Evolutionary conservation across 768 basidiomycete species (phyloP), one percentile per base, ranked within the genome.

Genomic region (Suillus fuscotomentosus): DNA sequence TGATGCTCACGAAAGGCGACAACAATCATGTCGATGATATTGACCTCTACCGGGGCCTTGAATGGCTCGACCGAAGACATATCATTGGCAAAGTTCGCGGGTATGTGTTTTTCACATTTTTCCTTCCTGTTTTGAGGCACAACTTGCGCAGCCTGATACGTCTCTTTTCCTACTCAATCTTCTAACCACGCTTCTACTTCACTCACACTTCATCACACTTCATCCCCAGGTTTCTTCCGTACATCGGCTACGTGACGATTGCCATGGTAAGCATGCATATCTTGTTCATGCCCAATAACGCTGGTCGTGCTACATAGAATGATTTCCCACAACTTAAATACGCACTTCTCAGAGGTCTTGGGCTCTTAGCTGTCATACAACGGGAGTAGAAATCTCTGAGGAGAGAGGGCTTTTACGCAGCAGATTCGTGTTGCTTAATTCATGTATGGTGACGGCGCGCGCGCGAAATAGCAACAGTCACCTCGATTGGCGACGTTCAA

Each of bases 241-340:
- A 94, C 69, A 84, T 98, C 51, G 96, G 97, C 69, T 99, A 99
- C 73, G 91, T 97, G 39, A 97, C 96, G 8, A 98, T 98, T 67
- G 91, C 92, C 2, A 93, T 98, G 94, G 96, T 96, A 67, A 41
- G 24, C 36, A 20, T 20, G 7, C 24, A 43, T 42, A 17, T 51
- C 24, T n/a, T 0, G 31, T 56, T 6, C 55, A 71, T 17, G 27
- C 9, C n/a, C 53, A 27, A 62, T 34, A 15, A 43, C 48, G 56
- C 43, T 48, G 55, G 55, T 64, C 61, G 55, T 67, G 60, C 43
- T 67, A n/a, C 63, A 31, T 65, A 94, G 95, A 97, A 97, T 70
- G 95, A 97, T 79, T 96, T 94, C 75, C 95, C 96, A 6, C 91
- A 97, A 73, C 79, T 99, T 43, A 99, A 98, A 77, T 98, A 96